Evolutionary conservation across 1,139 yeast genomes (phyloP).

Genomic region (Lodderomyces jiufengensis): DNA sequence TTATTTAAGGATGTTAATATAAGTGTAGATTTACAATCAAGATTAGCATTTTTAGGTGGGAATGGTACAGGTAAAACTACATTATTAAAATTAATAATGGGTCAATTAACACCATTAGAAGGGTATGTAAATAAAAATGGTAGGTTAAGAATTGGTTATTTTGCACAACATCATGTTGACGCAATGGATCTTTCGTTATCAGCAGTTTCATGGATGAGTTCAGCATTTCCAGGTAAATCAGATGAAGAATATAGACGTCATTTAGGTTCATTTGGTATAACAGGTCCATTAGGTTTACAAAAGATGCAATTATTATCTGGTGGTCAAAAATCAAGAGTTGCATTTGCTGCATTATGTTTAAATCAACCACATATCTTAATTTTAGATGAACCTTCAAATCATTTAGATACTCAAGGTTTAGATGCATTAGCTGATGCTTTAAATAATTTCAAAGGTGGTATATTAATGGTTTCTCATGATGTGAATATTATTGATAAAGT

Average conservation of each 20-base stretch:
- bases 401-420: constrained; percentile 95
- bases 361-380: constrained; percentile 89
- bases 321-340: constrained; percentile 98
- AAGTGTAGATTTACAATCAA: constrained; percentile 80
- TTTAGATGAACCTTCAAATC: constrained; percentile 98
- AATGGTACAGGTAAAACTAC: constrained; percentile 99
- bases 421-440: constrained; percentile 93
- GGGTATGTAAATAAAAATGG: constrained; percentile 82
- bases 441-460: constrained; percentile 87
- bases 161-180: constrained; percentile 99
- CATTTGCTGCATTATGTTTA: constrained; percentile 91
- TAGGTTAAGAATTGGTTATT: constrained; percentile 88
- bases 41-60: constrained; percentile 97
- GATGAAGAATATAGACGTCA: constrained; percentile 98
- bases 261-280: constrained; percentile 94
- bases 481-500: constrained; percentile 84
- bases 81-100: constrained; percentile 79
- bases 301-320: constrained; percentile 89
- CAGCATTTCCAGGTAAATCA: constrained; percentile 84
- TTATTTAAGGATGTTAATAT: constrained; percentile 73
- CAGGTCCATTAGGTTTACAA: constrained; percentile 90
- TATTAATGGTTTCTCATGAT: constrained; percentile 97
- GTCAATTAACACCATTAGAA: constrained; percentile 61
- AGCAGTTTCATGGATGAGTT: constrained; percentile 94
- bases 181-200: constrained; percentile 88